These are phyloP conservation scores for Patellifolia procumbens DNA, from an alignment of 179 eudicot genomes.

Conservation along the genomic window DNA sequence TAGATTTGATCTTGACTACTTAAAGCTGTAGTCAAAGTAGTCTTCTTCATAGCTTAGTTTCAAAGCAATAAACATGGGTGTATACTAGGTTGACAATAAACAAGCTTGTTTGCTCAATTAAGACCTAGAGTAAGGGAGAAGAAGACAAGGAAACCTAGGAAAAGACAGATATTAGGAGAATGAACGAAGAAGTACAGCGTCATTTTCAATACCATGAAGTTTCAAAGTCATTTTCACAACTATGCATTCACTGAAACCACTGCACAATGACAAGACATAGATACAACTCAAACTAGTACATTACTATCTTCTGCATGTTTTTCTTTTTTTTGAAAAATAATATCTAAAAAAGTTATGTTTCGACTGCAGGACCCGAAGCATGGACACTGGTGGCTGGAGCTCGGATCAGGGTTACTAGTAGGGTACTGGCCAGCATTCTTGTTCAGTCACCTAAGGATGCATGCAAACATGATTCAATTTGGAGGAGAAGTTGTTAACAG, in stretches of 20 bases:
- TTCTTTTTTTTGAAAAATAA: not conserved
- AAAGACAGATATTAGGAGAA: slow-evolving; percentile 9
- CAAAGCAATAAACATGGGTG: not conserved
- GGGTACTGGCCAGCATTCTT: slow-evolving; percentile 93
- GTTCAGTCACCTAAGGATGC: slow-evolving; percentile 70
- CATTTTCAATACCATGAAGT: slow-evolving; percentile 1
- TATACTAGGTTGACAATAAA: too few relatives aligned
- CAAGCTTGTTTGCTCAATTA: slow-evolving; percentile 1
- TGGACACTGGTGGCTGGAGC: slow-evolving; percentile 97
- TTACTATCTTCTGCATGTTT: not conserved
- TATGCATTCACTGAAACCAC: not conserved
- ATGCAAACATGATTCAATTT: slow-evolving; percentile 91
- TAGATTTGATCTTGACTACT: slow-evolving; percentile 9
- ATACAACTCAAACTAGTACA: not conserved
- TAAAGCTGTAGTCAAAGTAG: not conserved
- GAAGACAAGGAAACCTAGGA: slow-evolving; percentile 13
- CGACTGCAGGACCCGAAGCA: slow-evolving; percentile 82
- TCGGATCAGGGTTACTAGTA: slow-evolving; percentile 74
- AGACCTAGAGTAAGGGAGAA: not conserved
- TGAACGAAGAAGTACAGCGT: slow-evolving; percentile 9
- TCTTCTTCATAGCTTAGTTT: not conserved
- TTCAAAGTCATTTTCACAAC: slow-evolving; percentile 6
- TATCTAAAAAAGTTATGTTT: slow-evolving; percentile 6
- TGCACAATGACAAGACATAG: slow-evolving; percentile 13
- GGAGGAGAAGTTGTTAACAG: slow-evolving; percentile 91